Conservation (phyloP, 148 eudicot genomes). For the Rhododendron ovatum region DNA sequence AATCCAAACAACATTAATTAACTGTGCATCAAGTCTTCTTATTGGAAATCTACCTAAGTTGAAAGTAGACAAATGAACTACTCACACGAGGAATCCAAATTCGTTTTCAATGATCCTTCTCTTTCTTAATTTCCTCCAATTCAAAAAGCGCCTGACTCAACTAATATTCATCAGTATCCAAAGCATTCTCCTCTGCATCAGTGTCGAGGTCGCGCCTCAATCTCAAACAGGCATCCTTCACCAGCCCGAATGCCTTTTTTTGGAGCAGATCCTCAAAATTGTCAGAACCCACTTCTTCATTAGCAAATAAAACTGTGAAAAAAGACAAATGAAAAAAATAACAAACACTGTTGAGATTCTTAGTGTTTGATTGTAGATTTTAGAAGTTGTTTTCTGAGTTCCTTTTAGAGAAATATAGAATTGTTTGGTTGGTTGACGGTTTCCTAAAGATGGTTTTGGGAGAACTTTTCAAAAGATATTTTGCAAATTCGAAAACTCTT, state of each 20-base stretch:
- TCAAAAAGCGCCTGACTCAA: neutral
- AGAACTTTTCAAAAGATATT: neutral
- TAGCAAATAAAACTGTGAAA: neutral
- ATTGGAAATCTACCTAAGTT: neutral
- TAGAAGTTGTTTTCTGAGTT: neutral
- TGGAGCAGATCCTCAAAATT: neutral
- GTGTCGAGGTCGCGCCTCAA: neutral
- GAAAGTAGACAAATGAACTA: neutral
- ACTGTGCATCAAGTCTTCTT: no score
- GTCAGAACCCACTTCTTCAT: neutral
- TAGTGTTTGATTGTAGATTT: neutral
- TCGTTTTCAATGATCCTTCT: neutral
- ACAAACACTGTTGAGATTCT: neutral
- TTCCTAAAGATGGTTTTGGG: neutral
- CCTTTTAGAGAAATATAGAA: neutral
- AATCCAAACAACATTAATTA: neutral
- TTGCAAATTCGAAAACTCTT: no score
- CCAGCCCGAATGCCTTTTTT: neutral
- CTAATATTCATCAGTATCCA: neutral
- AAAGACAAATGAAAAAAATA: neutral
- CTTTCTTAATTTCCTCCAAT: neutral
- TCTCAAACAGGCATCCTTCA: neutral
- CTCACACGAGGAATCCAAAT: constrained; percentile 2
- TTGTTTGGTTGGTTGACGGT: neutral
- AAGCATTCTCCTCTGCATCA: neutral